Evolutionary conservation across 2,329 filamentous ascomycete species (phyloP), one percentile per base, ranked within the genome.

Genomic region (Aschersonia sp.): DNA sequence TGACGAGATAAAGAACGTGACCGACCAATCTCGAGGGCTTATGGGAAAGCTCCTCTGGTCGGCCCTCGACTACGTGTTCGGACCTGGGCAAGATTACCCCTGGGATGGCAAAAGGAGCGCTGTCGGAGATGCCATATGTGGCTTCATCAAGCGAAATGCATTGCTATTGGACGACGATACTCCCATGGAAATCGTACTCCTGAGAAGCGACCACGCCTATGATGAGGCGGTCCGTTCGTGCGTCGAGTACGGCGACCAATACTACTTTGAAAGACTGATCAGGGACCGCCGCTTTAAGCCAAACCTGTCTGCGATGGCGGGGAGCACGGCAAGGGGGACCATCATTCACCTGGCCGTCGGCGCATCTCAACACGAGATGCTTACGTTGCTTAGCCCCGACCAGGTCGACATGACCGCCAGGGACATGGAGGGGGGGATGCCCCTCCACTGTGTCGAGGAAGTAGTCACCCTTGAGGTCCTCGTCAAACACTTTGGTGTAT

Each of bases 391-490:
- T 5, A 49, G 60, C 12, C 46, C 53, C 5, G 51, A 54, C 4
- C 58, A 57, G 5, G 56, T 60, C 6, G 52, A 63, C 30, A 46
- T 67, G 5, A 52, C 55, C 6, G 52, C 55, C 1, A 50, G 50
- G 1, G 63, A 67, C 22, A 43, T 47, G 1, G 46, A 51, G 0
- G 60, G 60, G 0, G 60, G 61, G 22, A 67, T 66, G 2, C 65
- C 66, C 1, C 46, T 68, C 4, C 60, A 68, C 58, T 48, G 63
- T 0, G 54, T 54, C 9, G 65, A 67, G 40, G 53, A 55, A 2
- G 46, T 52, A 0, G 31, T 46, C 1, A 54, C 57, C 5, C 50
- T 68, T 9, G 46, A 51, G 1, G 52, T 55, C 11, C 51, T 68
- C 2, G 53, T 64, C 11, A 31, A 50, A 8, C 44, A 56, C 9